Evolutionary conservation across 78 protist genomes (phyloP), one percentile per base, ranked within the genome.

Genomic region (Trichosphaerium sp.): DNA sequence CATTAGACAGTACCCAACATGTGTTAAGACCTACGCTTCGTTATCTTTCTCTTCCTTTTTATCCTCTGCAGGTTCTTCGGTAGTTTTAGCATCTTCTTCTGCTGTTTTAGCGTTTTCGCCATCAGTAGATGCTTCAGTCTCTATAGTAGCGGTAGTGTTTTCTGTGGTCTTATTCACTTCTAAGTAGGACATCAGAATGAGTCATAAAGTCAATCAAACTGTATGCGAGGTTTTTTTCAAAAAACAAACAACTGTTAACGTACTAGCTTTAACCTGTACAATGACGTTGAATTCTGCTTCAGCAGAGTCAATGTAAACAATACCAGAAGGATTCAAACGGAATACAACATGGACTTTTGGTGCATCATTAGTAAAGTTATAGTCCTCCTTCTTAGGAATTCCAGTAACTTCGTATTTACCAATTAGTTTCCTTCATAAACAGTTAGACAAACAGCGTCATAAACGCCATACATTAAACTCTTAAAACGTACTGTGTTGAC

Each of bases 281-380:
- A 63, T 5, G 48, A 78, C 77, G 0, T 71, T 69, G 29, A 78
- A 64, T n/a, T 78, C 84, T 21, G 84, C 84, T 26, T 78, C 84
- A 15, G 84, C 84, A 23, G 62, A 62, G 38, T 78, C 84, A 4
- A 78, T 64, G 6, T 70, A 59, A 0, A 62, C 66, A 2, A 78
- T 69, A 14, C 84, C 84, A 23, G 39, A 71, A 4, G 66, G n/a
- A 39, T 48, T 69, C 40, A 78, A 48, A 47, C 64, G 51, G 25
- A 78, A 56, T 1, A 59, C 51, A 39, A 74, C 60, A 43, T n/a
- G 43, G 4, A 78, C 44, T 55, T 69, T 61, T 58, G 84, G 75
- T 54, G 65, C 67, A 31, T 74, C 80, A 29, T 73, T 74, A 40
- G 67, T 67, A 44, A 67, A 67, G 51, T 58, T 54, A n/a, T 5